Percentiles rank a stretch among this genome's conserved stretches.
phyloP scores from a whole-genome alignment of 176 grass and related monocot species.

The Triticum monococcum region DNA sequence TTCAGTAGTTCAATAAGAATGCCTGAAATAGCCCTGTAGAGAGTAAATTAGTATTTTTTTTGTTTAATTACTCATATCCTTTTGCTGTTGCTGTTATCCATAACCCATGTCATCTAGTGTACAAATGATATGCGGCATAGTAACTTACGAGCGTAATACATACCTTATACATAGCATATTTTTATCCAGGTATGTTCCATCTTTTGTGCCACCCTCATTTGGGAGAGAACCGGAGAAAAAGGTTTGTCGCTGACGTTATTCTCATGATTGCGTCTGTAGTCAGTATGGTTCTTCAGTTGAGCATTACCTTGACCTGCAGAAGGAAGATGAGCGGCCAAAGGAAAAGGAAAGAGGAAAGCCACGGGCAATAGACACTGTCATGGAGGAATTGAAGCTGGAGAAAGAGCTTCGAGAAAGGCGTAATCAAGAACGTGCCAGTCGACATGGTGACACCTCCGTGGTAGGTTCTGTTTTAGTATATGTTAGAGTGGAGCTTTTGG shows the following conservation, averaged over 20 bases:
- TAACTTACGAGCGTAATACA: slow-evolving; percentile 22
- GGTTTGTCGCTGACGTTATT: slow-evolving; percentile 46
- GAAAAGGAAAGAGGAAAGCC: slow-evolving; percentile 98
- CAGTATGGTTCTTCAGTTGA: slow-evolving; percentile 15
- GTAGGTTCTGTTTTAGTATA: slow-evolving; percentile 27
- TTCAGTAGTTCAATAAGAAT: slow-evolving; percentile 5
- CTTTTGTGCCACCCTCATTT: slow-evolving; percentile 93
- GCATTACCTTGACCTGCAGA: slow-evolving; percentile 44
- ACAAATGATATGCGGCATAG: neutral
- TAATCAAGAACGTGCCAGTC: slow-evolving; percentile 45
- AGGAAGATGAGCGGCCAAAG: slow-evolving; percentile 89
- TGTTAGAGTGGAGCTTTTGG: neutral
- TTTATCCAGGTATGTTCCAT: slow-evolving; percentile 94
- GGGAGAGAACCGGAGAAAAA: slow-evolving; percentile 88
- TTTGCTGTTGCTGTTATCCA: neutral
- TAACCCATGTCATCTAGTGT: slow-evolving; percentile 4
- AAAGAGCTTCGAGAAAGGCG: slow-evolving; percentile 87
- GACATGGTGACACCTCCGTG: slow-evolving; percentile 48
- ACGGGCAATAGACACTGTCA: slow-evolving; percentile 83
- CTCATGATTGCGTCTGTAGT: neutral
- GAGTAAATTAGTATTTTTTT: neutral
- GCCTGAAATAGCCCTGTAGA: neutral
- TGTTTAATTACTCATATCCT: neutral
- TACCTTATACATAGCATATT: slow-evolving; percentile 49
- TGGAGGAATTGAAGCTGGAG: slow-evolving; percentile 95